These are phyloP conservation scores for Hypoxylon rickii DNA, from an alignment of 495 filamentous ascomycete species.

Conservation along the genomic window DNA sequence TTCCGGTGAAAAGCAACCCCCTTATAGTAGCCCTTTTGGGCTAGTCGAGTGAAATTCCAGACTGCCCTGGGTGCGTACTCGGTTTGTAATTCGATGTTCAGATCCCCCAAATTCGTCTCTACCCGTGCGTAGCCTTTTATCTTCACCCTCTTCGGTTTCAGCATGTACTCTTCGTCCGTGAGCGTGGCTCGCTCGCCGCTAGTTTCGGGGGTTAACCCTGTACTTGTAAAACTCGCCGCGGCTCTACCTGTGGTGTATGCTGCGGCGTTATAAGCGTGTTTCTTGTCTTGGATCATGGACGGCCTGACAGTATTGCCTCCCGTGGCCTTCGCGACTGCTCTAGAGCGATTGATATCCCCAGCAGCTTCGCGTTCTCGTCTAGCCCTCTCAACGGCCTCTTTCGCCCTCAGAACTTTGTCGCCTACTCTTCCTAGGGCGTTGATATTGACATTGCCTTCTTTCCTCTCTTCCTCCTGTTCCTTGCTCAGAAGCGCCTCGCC, in stretches of 20 bases:
- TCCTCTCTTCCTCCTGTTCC: conserved; percentile 55
- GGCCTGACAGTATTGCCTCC: conserved; percentile 34
- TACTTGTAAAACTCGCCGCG: conserved; percentile 93
- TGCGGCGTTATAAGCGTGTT: conserved; percentile 79
- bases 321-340: conserved; percentile 50
- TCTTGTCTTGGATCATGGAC: conserved; percentile 53
- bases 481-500: conserved; percentile 65
- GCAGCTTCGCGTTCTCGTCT: conserved; percentile 58
- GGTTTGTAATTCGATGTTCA: conserved; percentile 89
- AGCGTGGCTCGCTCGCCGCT: conserved; percentile 81
- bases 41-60: conserved; percentile 92
- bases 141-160: conserved; percentile 85
- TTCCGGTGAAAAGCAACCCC: conserved; percentile 85
- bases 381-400: conserved; percentile 84
- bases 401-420: conserved; percentile 89
- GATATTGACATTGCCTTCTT: conserved; percentile 72
- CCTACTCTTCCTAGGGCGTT: conserved; percentile 75
- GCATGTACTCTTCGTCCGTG: conserved; percentile 93
- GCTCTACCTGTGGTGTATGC: conserved; percentile 88
- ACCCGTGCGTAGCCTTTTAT: conserved; percentile 88
- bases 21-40: conserved; percentile 88
- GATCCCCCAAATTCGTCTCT: conserved; percentile 76
- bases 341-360: conserved; percentile 54
- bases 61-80: conserved; percentile 90
- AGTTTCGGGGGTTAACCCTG: conserved; percentile 90